Evolutionary conservation across 805 yeast genomes (phyloP), one percentile per base, ranked within the genome.

Genomic region (Hanseniaspora thailandica): DNA sequence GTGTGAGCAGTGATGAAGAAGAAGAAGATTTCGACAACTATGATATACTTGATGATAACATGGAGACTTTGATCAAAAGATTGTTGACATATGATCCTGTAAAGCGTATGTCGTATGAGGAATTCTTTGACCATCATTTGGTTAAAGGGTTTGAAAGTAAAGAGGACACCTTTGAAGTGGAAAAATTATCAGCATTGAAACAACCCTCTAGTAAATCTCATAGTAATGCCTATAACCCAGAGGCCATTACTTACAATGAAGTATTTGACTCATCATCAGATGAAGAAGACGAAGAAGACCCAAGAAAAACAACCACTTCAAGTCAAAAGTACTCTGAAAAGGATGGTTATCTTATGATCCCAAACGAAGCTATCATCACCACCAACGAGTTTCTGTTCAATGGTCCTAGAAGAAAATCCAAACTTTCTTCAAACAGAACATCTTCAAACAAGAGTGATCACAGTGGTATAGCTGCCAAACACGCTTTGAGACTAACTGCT

Each of bases 51-150:
- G 38, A 47, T 43, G 26, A 43, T 2, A 40, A 44, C 8, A 73
- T 93, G 58, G 79, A 81, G 59, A 70, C 76, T 53, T 74, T 93
- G 58, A 86, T 93, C 25, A 74, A 86, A 55, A 78, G 85, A 0
- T 71, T 93, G 56, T 72, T 93, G 60, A 86, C 82, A 60, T 83
- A 86, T 60, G 83, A 84, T 58, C 96, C 97, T 4, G 77, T 84
- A 2, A 90, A 86, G 63, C 75, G 98, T 61, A 81, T 90, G 71
- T 84, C 90, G 1, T 93, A 87, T 66, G 78, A 77, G 56, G 97
- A 89, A 66, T 87, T 93, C 64, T 93, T 90, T 67, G 76, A 71
- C 49, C 84, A 85, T 65, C 79, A 84, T 9, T 43, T 43, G 22
- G 46, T 43, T 0, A 43, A 43, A 17, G 20, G 12, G 12, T 43